Base-by-base conservation (phyloP, 164 flowering plant species). In the Nelumbo lutea region DNA sequence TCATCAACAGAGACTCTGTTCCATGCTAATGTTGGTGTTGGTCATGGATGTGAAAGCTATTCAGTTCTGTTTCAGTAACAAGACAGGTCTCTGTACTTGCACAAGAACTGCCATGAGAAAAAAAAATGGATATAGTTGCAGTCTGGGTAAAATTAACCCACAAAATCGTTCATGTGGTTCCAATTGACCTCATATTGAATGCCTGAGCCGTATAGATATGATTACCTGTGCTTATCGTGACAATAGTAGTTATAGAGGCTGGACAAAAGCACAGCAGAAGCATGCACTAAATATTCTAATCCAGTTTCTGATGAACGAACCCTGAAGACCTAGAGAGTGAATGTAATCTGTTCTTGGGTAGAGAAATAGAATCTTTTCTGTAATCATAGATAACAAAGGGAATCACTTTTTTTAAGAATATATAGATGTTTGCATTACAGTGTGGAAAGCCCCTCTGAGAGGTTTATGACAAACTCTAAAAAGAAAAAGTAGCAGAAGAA, bases 161-260 rank as follows among this genome's bases (percentile, higher is more conserved):
- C 46, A 38, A 27, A 27, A 38, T 43, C 56, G 4, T 40, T 62
- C 27, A 6, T 42, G 2, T 52, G 59, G 46, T 67, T 67, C 61
- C 62, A 38, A n/a, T 46, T 40, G 3, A 14, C 43, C 14, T 38
- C 46, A 62, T 44, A 53, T 63, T 68, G 48, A 58, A n/a, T 9
- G 57, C 11, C 11, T 68, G 62, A 63, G 46, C 43, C 61, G 45
- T 46, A 48, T 8, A 61, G 59, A 40, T 61, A 52, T 44, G 64
- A 15, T 4, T n/a, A 15, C 11, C 11, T 62, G 62, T 39, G 13
- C 53, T 64, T 15, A 3, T 14, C 7, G 41, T 14, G 15, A 46
- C 3, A 14, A 43, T 7, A 10, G 55, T 15, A 15, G 27, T 27
- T 27, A 27, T 27, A 27, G 27, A 27, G 27, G 27, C 27, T 27